Base-by-base conservation (phyloP, 495 filamentous ascomycete genomes). In the Aspergillus sclerotioniger region DNA sequence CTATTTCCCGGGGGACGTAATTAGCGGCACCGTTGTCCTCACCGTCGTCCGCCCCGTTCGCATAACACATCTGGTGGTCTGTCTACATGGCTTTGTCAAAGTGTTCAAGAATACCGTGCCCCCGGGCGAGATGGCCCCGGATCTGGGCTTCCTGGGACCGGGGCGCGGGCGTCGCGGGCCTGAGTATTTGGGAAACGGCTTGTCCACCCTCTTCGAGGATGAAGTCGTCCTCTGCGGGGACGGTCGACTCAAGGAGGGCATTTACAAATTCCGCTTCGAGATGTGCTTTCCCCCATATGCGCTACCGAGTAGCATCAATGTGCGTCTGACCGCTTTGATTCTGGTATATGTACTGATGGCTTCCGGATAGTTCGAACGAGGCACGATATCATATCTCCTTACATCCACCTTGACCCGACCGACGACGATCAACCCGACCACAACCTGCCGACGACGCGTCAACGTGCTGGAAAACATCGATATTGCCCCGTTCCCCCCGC, bases 261-360 rank as follows among this genome's bases (percentile, higher is more conserved):
- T 89, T 50, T 98, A 96, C 67, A 89, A 94, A 64, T 98, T 98
- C 71, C 86, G 90, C 47, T 98, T 97, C 58, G 90, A 96, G 67
- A 82, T 96, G 67, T 78, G 87, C 32, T 82, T 89, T 55, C 91
- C 95, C 10, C 76, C 81, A n/a, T 86, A 88, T 62, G 82, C 86
- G 8, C 77, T 98, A 47, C 94, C 94, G 16, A 96, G 89, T 71
- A 96, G 92, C 71, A 90, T 98, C 64, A 92, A 94, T 74, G 93
- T 96, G 81, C 63, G 89, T 82, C n/a, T n/a, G n/a, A 31, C 32
- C 29, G 44, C 10, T 17, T 33, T 56, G 35, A 44, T 39, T 21
- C 32, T 33, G 19, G 19, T 37, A 52, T 9, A 15, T 47, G 53
- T 62, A 28, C 62, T 64, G 58, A 70, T 58, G 21, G 21, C 25